phyloP scores from a whole-genome alignment of 495 filamentous ascomycete species.

The Poronia punctata region DNA sequence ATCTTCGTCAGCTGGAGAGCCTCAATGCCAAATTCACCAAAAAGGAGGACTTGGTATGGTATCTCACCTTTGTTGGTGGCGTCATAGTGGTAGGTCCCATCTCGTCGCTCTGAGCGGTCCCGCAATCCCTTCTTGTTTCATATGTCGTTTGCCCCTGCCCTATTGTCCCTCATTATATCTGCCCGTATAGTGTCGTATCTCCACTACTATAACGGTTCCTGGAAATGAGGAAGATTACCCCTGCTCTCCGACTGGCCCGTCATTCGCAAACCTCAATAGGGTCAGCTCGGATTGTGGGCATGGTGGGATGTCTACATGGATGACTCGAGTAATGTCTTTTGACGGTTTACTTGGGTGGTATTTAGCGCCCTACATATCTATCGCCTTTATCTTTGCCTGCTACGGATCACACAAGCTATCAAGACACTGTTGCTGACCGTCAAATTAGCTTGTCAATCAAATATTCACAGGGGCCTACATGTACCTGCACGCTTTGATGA shows the following conservation, averaged over 20 bases:
- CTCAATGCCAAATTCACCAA: conserved; percentile 33
- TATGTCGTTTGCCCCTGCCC: neutral
- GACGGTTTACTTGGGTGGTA: conserved; percentile 65
- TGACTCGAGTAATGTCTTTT: conserved; percentile 59
- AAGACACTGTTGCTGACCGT: conserved; percentile 20
- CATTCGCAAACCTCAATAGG: conserved; percentile 75
- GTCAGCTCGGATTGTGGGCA: conserved; percentile 68
- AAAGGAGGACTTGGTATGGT: conserved; percentile 44
- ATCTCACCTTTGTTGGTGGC: conserved; percentile 35
- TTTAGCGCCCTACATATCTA: conserved; percentile 75
- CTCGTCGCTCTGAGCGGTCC: conserved; percentile 6
- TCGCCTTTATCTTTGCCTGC: conserved; percentile 7
- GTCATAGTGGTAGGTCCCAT: conserved; percentile 38
- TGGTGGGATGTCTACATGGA: conserved; percentile 86
- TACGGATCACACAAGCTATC: neutral
- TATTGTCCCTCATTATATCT: conserved; percentile 76
- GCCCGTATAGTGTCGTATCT: conserved; percentile 79
- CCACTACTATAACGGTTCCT: conserved; percentile 87
- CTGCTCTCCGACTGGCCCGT: conserved; percentile 62
- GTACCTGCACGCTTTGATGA: conserved; percentile 61
- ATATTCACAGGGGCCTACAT: conserved; percentile 40
- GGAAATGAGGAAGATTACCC: conserved; percentile 95
- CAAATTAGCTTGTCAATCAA: conserved; percentile 39
- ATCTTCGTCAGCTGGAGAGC: conserved; percentile 37
- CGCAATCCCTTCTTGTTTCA: neutral